phyloP scores from a whole-genome alignment of 768 basidiomycete genomes.

The Hypholoma sublateritium region DNA sequence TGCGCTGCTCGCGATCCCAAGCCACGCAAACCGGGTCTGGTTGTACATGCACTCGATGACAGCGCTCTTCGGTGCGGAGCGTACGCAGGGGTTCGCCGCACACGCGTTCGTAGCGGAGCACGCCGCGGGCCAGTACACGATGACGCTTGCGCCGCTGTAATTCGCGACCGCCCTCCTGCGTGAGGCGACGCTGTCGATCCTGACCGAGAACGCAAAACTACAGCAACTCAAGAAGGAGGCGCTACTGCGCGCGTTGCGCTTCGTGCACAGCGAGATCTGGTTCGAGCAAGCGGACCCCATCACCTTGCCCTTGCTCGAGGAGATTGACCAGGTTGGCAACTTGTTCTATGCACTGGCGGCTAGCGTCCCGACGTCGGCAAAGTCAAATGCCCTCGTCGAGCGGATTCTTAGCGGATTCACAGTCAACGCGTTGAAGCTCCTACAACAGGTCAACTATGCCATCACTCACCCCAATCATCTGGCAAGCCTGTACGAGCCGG shows the following conservation, averaged over 20 bases:
- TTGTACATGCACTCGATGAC: slow-evolving; percentile 80
- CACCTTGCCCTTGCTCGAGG: slow-evolving; percentile 73
- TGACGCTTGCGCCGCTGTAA: slow-evolving; percentile 78
- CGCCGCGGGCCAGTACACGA: slow-evolving; percentile 72
- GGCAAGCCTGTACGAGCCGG: slow-evolving; percentile 76
- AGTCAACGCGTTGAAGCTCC: slow-evolving; percentile 63
- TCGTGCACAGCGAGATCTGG: slow-evolving; percentile 89
- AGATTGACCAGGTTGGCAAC: slow-evolving; percentile 77
- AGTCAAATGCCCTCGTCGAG: slow-evolving; percentile 49
- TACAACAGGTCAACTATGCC: slow-evolving; percentile 89
- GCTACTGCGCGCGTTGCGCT: slow-evolving; percentile 69
- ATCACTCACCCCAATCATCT: slow-evolving; percentile 90
- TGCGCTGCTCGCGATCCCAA: slow-evolving; percentile 70
- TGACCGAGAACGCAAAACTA: slow-evolving; percentile 57
- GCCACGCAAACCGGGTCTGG: slow-evolving; percentile 85
- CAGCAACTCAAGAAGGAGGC: slow-evolving; percentile 84
- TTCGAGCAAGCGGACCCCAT: slow-evolving; percentile 77
- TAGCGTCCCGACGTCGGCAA: slow-evolving; percentile 47
- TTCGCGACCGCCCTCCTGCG: slow-evolving; percentile 75
- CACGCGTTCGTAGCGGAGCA: slow-evolving; percentile 71
- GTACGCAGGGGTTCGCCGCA: slow-evolving; percentile 54
- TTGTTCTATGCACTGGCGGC: slow-evolving; percentile 76
- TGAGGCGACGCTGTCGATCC: slow-evolving; percentile 63
- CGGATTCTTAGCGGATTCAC: slow-evolving; percentile 72
- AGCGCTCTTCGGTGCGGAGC: slow-evolving; percentile 71